Evolutionary conservation across 805 yeast genomes (phyloP), one percentile per base, ranked within the genome.

Genomic region (Candida methanosorbosa): DNA sequence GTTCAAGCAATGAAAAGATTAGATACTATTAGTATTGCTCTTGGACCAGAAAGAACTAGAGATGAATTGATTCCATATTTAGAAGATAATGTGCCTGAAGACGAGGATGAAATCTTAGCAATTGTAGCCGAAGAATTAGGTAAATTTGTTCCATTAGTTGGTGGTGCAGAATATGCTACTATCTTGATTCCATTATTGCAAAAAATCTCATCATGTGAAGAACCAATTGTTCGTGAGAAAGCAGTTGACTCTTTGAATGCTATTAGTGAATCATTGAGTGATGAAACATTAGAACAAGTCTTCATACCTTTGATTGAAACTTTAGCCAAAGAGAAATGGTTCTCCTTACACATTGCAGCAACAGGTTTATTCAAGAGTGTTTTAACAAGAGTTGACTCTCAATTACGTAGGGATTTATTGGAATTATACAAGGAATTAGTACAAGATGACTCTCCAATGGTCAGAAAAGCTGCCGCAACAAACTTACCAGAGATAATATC

Each of bases 71-170:
- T 92, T 35, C 97, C 97, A 25, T 92, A 90, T 51, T 69, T 92
- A 41, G 85, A 80, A 45, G 88, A 81, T 41, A 92, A 81, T 18
- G 86, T 88, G 9, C 92, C 84, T 45, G 99, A 92, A 49, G 99
- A 94, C 56, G 99, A 92, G 61, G 99, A 92, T 59, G 99, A 92
- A 61, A 95, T 92, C 6, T 81, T 90, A 59, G 85, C 96, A 2
- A 90, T 87, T 16, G 70, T 94, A 42, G 97, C 97, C 4, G 85
- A 81, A 47, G 90, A 88, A 64, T 64, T 92, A 47, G 95, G 94
- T 32, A 73, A 75, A 38, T 90, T 92, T 56, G 77, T 87, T 24
- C 94, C 96, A 5, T 73, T 77, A 39, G 77, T 92, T 38, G 99
- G 98, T 32, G 98, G 98, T 38, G 46, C 72, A 11, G 68, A 74